Evolutionary conservation across 2,329 filamentous ascomycete genomes (phyloP).

Genomic region (Colletotrichum truncatum): DNA sequence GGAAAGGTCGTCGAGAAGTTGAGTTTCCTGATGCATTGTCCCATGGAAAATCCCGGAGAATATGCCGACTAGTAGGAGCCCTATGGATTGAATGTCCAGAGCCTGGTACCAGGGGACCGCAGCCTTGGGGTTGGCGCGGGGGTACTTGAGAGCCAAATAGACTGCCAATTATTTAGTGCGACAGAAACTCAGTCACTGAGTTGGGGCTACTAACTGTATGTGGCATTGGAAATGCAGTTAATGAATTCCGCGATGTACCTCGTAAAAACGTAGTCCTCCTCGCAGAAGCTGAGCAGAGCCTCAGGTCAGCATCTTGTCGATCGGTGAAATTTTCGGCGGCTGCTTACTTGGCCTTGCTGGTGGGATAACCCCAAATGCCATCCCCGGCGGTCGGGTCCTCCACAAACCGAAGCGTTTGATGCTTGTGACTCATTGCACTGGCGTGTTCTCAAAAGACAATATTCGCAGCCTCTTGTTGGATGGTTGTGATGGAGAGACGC

Average conservation of each 20-base stretch:
- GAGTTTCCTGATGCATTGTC: constrained; percentile 50
- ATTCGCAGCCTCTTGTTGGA: not conserved
- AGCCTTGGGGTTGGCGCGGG: constrained; percentile 40
- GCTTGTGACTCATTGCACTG: constrained; percentile 33
- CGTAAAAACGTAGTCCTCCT: constrained; percentile 47
- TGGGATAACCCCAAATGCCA: constrained; percentile 49
- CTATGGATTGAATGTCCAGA: constrained; percentile 51
- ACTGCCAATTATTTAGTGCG: constrained; percentile 34
- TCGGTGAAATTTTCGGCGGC: not conserved
- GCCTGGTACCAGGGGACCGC: constrained; percentile 41
- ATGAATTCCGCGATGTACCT: constrained; percentile 54
- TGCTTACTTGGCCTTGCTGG: constrained; percentile 48
- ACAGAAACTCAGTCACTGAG: fast-evolving
- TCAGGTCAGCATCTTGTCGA: constrained; percentile 3
- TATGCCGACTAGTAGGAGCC: constrained; percentile 51
- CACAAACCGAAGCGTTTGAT: constrained; percentile 47
- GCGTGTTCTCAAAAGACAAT: too few species aligned
- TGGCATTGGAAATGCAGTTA: constrained; percentile 52
- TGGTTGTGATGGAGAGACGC: not conserved
- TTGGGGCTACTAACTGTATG: constrained; percentile 35
- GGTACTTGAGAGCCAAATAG: constrained; percentile 50
- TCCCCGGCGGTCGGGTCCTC: constrained; percentile 43
- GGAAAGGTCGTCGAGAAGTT: constrained; percentile 65
- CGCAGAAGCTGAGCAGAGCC: constrained; percentile 23
- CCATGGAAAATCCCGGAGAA: constrained; percentile 55